Evolutionary conservation across 148 eudicot species (phyloP), one percentile per base, ranked within the genome.

Genomic region (Rhododendron henanense): DNA sequence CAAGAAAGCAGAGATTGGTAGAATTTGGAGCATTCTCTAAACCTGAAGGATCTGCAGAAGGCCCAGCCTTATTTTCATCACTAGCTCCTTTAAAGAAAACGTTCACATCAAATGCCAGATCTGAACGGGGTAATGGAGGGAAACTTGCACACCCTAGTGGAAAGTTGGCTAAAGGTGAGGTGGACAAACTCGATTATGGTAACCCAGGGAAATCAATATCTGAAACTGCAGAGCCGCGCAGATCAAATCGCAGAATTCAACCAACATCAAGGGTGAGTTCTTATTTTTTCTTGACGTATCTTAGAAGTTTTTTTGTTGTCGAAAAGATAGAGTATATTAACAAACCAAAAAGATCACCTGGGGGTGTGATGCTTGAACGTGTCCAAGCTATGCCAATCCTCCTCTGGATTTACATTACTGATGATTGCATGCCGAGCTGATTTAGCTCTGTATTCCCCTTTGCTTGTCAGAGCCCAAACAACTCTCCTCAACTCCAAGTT

Each of bases 231-330:
- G 98, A 94, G 89, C 98, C 98, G 67, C 97, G 99, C n/a, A 92
- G 99, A 87, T 97, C 99, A 84, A 92, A 91, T 89, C 98, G 99
- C 67, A 91, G 94, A 89, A 93, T 97, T 79, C 99, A 97, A 90
- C 99, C 99, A 80, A 97, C 99, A 48, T 96, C 95, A 78, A 90
- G 98, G 91, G 99, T 97, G 90, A 90, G 92, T 87, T 28, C 76
- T 18, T 6, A 6, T 13, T 28, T 75, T 33, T 18, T 28, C 28
- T 55, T 59, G 50, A 31, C 23, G 28, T 59, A 6, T 28, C 21
- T 33, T 19, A 16, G 2, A 7, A 16, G 16, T 37, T 16, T 31
- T 8, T 48, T 81, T 55, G 9, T 50, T 50, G 18, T 55, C 7
- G 28, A 6, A 63, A 63, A 28, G 69, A 6, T 63, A 21, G 69